Evolutionary conservation across 2,329 filamentous ascomycete species (phyloP).

Genomic region (Aspergillus tamarii): DNA sequence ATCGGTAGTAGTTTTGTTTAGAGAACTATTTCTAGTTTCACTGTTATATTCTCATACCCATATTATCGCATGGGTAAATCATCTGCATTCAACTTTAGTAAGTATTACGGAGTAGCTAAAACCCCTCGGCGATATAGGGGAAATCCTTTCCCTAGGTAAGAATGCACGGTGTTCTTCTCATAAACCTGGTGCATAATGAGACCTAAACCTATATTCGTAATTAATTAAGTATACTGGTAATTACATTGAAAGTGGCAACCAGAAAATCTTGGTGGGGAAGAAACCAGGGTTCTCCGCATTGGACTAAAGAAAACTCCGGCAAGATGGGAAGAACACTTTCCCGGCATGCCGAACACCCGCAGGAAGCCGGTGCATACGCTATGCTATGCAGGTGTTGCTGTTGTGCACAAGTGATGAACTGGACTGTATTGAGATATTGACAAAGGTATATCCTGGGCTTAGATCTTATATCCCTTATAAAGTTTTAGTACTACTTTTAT

Average conservation of each 20-base stretch:
- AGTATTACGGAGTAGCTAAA: not conserved
- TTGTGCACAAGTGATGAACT: not conserved
- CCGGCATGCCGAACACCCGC: slow-evolving; percentile 1
- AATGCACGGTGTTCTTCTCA: not conserved
- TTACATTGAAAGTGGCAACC: not conserved
- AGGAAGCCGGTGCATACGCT: not conserved
- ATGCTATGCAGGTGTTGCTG: not conserved
- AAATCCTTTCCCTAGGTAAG: not conserved
- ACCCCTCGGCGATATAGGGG: not conserved
- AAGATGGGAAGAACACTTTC: not conserved
- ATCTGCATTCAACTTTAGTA: not conserved
- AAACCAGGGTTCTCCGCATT: not conserved
- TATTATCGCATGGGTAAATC: not conserved
- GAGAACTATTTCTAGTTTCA: not conserved
- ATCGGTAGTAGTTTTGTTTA: not conserved
- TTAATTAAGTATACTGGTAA: not conserved
- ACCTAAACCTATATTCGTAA: not conserved
- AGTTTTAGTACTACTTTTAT: not conserved
- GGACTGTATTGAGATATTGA: not conserved
- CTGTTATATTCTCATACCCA: not conserved
- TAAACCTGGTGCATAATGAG: not conserved
- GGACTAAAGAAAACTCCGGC: not conserved
- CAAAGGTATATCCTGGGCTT: not conserved
- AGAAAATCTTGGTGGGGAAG: not conserved
- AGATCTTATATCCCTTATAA: not conserved